Conservation (phyloP, 805 yeast genomes). For the Wickerhamia fluorescens region DNA sequence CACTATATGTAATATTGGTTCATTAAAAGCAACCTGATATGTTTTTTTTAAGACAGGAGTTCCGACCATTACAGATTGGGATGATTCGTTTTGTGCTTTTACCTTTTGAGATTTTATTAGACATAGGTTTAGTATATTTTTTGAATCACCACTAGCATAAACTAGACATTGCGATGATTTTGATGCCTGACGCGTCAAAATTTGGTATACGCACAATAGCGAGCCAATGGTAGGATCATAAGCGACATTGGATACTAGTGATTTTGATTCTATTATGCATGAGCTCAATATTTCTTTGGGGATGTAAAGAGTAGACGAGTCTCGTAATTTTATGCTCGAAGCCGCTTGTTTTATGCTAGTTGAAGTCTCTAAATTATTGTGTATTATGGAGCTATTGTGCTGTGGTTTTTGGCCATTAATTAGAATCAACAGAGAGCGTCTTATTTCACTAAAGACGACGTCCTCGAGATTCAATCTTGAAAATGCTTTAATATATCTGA, state of each 20-base stretch:
- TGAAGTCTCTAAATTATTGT: slow-evolving; percentile 6
- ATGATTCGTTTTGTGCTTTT: too few relatives aligned
- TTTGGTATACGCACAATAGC: slow-evolving; percentile 13
- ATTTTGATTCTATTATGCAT: slow-evolving; percentile 17
- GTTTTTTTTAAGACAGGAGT: slow-evolving; percentile 3
- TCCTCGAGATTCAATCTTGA: too few relatives aligned
- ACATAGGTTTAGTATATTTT: slow-evolving; percentile 21
- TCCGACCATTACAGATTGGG: too few relatives aligned
- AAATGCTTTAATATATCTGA: too few relatives aligned
- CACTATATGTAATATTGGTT: slow-evolving; percentile 36
- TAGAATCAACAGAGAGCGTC: too few relatives aligned
- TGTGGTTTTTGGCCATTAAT: too few relatives aligned
- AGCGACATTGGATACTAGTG: slow-evolving; percentile 16
- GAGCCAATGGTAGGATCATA: slow-evolving; percentile 32
- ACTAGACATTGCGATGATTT: slow-evolving; percentile 12
- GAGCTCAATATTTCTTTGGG: slow-evolving; percentile 17
- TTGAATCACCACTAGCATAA: slow-evolving; percentile 25
- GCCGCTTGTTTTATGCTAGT: slow-evolving; percentile 1
- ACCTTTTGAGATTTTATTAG: slow-evolving; percentile 1
- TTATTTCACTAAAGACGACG: too few relatives aligned
- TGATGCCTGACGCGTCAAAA: slow-evolving; percentile 6
- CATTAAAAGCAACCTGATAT: slow-evolving; percentile 9
- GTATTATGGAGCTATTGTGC: slow-evolving; percentile 10
- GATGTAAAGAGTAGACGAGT: slow-evolving; percentile 10
- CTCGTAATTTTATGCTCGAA: slow-evolving; percentile 1